A percentile compares a stretch with the other conserved stretches of the same genome.
Evolutionary conservation across 1,284 basidiomycete species (phyloP).

Genomic region (Tilletia walkeri): DNA sequence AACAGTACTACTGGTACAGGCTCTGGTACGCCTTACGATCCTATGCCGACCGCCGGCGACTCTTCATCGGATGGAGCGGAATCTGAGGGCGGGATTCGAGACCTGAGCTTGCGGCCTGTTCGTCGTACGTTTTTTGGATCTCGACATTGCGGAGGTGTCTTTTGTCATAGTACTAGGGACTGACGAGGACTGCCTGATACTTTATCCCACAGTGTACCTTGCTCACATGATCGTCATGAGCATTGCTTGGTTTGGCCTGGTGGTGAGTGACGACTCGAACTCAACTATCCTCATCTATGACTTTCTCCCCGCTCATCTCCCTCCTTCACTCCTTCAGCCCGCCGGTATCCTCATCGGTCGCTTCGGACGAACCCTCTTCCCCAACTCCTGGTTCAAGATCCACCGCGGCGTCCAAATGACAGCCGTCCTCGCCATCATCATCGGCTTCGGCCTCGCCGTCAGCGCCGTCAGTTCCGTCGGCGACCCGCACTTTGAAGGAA

Average conservation of each 20-base stretch:
- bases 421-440: constrained; percentile 61
- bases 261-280: constrained; percentile 39
- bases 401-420: constrained; percentile 62
- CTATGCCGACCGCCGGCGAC: neutral
- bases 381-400: constrained; percentile 62
- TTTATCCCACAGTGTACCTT: constrained; percentile 27
- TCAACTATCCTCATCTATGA: too few relatives aligned
- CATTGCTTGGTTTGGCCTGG: constrained; percentile 64
- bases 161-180: too few relatives aligned
- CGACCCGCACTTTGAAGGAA: constrained; percentile 26
- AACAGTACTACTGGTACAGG: too few relatives aligned
- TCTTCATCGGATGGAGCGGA: neutral
- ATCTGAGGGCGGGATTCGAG: neutral
- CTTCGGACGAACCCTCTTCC: constrained; percentile 62
- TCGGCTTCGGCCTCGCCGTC: constrained; percentile 65
- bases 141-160: too few relatives aligned
- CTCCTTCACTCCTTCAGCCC: constrained; percentile 51
- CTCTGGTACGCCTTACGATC: too few relatives aligned
- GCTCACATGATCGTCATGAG: constrained; percentile 46
- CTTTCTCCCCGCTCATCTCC: too few relatives aligned
- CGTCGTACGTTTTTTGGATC: neutral
- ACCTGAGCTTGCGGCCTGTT: constrained; percentile 4
- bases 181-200: too few relatives aligned
- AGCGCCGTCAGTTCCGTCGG: constrained; percentile 24
- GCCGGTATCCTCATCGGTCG: constrained; percentile 65